A percentile compares a stretch with the other conserved stretches of the same genome.
Evolutionary conservation across 2,329 filamentous ascomycete genomes (phyloP).

Genomic region (Aspergillus hortae): DNA sequence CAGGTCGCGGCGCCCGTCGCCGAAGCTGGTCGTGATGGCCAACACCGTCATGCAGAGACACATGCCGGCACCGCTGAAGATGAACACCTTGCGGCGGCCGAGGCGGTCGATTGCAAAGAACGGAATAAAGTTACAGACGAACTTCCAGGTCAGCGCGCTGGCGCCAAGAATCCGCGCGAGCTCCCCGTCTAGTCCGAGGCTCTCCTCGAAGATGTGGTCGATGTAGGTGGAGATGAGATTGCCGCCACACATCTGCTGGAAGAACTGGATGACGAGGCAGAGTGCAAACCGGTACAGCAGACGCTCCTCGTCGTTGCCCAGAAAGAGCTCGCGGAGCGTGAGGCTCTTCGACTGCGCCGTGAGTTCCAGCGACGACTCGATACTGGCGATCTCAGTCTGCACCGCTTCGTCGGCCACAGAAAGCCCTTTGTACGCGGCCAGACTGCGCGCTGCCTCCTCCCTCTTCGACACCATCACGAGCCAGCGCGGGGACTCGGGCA

Average conservation of each 20-base stretch:
- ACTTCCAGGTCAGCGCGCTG: conserved; percentile 16
- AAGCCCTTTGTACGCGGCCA: conserved; percentile 14
- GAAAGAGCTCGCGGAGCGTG: conserved; percentile 24
- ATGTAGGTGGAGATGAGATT: conserved; percentile 42
- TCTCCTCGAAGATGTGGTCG: conserved; percentile 13
- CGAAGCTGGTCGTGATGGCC: conserved; percentile 14
- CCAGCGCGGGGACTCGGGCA: conserved; percentile 37
- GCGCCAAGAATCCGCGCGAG: conserved; percentile 13
- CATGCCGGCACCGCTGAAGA: conserved; percentile 17
- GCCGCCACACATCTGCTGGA: conserved; percentile 36
- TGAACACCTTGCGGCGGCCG: conserved; percentile 16
- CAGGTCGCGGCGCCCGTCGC: neutral
- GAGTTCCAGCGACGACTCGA: conserved; percentile 42
- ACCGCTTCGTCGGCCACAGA: conserved; percentile 34
- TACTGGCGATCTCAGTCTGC: conserved; percentile 44
- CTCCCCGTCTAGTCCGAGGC: conserved; percentile 6
- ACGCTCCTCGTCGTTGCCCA: conserved; percentile 46
- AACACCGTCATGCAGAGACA: conserved; percentile 14
- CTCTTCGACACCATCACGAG: conserved; percentile 22
- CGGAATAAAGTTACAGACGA: conserved; percentile 12
- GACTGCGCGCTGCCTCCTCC: conserved; percentile 20
- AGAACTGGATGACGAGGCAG: conserved; percentile 49
- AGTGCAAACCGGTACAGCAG: conserved; percentile 48
- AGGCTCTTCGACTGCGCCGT: conserved; percentile 39
- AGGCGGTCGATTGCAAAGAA: conserved; percentile 16